Evolutionary conservation across 1,284 basidiomycete genomes (phyloP), one percentile per base, ranked within the genome.

Genomic region (Sanghuangporus weigelae): DNA sequence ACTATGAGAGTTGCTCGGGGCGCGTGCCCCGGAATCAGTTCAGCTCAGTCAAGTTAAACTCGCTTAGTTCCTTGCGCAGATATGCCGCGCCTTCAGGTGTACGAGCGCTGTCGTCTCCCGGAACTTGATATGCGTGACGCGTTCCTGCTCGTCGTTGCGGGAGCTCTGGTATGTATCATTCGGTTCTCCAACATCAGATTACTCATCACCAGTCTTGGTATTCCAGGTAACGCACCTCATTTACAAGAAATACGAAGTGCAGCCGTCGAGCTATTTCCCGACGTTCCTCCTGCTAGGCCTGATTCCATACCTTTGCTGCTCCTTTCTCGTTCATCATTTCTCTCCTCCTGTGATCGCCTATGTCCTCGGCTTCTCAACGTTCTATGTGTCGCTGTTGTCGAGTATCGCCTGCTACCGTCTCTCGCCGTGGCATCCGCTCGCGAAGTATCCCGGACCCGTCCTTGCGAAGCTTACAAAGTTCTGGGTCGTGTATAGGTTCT

Each of bases 341-440:
- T 7, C 48, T 10, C 23, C 59, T 7, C 7, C 55, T 0, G n/a
- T 35, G 14, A 51, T 14, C 6, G 53, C 60, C n/a, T 59, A 55
- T 40, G 6, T 55, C 23, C 23, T 31, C 10, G 60, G 51, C 7
- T 63, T 65, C 40, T 38, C 19, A 2, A n/a, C 44, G 21, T 65
- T 63, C 40, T 65, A 65, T 36, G 3, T 38, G 0, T 48, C 60
- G 1, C 60, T 65, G 11, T 21, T 62, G 11, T 12, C 57, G 8
- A 60, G 54, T 42, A 64, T 64, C 21, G 59, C 56, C 0, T 38
- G 63, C 38, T 71, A 71, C 59, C 68, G 71, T 16, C 59, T 71
- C 23, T 71, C 69, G 1, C 69, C 71, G 10, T 66, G 70, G 53
- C 71, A 71, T 60, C 70, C 71, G 7, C 65, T 71, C 1, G 67